Percentiles rank a stretch among this genome's conserved stretches.
phyloP scores from a whole-genome alignment of 805 yeast genomes.

The Suhomyces tanzawaensis region DNA sequence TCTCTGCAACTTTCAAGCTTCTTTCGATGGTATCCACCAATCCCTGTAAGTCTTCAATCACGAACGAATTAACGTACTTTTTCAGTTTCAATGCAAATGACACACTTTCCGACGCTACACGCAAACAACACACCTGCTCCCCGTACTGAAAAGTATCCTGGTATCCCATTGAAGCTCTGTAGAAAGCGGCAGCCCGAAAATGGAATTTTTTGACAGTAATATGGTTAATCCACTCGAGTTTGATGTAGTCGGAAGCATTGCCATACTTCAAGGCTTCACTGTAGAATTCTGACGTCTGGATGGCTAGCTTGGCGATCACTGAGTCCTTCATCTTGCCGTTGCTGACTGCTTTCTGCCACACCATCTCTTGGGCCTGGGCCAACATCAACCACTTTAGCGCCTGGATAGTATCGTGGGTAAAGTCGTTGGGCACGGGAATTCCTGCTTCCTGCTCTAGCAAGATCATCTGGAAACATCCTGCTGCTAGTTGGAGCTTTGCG shows the following conservation, averaged over 20 bases:
- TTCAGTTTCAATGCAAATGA: conserved; percentile 36
- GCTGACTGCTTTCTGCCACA: conserved; percentile 70
- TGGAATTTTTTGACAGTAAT: conserved; percentile 58
- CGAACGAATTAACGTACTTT: conserved; percentile 41
- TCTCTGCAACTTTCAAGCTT: conserved; percentile 54
- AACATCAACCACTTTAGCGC: conserved; percentile 54
- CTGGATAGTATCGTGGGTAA: conserved; percentile 49
- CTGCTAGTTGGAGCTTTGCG: conserved; percentile 63
- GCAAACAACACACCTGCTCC: conserved; percentile 61
- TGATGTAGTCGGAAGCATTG: conserved; percentile 44
- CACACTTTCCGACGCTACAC: conserved; percentile 40
- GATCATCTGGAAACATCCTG: conserved; percentile 57
- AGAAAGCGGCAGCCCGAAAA: conserved; percentile 70
- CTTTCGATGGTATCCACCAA: conserved; percentile 45
- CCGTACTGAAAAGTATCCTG: conserved; percentile 59
- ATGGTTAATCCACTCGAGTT: conserved; percentile 65
- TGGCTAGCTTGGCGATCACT: conserved; percentile 60
- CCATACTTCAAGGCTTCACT: conserved; percentile 37
- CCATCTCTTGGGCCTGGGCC: conserved; percentile 85
- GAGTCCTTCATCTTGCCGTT: conserved; percentile 52
- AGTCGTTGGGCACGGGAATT: conserved; percentile 37
- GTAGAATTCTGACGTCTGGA: conserved; percentile 61
- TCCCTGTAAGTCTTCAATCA: conserved; percentile 52
- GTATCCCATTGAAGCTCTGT: conserved; percentile 54
- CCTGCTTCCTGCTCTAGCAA: conserved; percentile 3